Evolutionary conservation across 108 stramenopile species (phyloP), one percentile per base, ranked within the genome.

Genomic region (Skeletonema marinoi): DNA sequence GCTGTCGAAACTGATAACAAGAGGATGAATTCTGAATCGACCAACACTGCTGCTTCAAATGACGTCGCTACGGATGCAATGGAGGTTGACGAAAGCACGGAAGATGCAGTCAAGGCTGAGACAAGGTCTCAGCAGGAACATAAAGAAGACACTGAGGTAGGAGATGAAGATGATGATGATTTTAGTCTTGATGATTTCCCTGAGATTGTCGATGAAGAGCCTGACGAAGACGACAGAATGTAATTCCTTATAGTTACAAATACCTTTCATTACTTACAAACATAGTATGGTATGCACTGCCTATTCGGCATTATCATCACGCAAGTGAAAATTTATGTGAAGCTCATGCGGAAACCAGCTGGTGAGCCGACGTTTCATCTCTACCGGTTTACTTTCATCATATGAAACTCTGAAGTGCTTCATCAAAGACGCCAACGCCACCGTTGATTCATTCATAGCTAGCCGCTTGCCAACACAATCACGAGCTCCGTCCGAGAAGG

Each of bases 151-250:
- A 14, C 31, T 33, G 60, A 46, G 16, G 16, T 46, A 16, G 44
- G 16, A 46, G 44, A 48, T 56, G 75, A 76, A 1, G 71, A 82
- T 25, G 66, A 64, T 30, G 68, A 63, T 30, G 59, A 60, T 51
- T 66, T 68, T 51, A 74, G 73, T 68, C 31, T 74, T 46, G 73
- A 68, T 54, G 81, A 82, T 58, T 82, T 82, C 51, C 81, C 81
- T n/a, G 81, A 82, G 11, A 82, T 82, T 56, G 65, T 82, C 32
- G 81, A 76, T 58, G 75, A 68, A 54, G 81, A 72, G 54, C 81
- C 81, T 29, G 81, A 82, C 16, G 81, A 82, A 71, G 81, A 72
- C 64, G 81, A 82, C 76, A 82, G 70, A 70, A 59, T 68, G 36
- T 61, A 44, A 58, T 29, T 38, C n/a, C 38, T 32, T 35, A 35